Conservation (phyloP, 352 stramenopile species). For the Phytophthora crassamura region DNA sequence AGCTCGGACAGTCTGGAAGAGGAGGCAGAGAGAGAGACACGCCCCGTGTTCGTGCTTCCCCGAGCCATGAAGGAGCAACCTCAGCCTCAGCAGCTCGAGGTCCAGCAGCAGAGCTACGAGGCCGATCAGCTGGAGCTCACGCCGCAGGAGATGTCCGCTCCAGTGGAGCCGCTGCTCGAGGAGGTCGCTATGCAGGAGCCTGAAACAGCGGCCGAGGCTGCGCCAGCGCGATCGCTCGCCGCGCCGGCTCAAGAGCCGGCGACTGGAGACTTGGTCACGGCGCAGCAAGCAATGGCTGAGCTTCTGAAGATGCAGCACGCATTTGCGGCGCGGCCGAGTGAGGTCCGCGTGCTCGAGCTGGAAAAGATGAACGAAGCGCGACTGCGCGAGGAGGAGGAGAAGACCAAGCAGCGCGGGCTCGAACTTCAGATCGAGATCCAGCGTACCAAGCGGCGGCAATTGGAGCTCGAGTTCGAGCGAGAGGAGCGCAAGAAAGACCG, state of each 20-base stretch:
- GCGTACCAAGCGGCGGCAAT: slow-evolving; percentile 31
- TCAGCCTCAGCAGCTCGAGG: too few relatives aligned
- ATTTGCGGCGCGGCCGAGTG: slow-evolving; percentile 11
- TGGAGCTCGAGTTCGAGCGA: slow-evolving; percentile 38
- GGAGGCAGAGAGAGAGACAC: slow-evolving; percentile 2
- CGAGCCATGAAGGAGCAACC: slow-evolving; percentile 13
- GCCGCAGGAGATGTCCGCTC: too few relatives aligned
- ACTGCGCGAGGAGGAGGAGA: slow-evolving; percentile 36
- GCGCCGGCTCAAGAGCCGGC: not conserved
- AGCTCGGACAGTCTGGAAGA: slow-evolving; percentile 12
- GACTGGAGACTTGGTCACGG: slow-evolving; percentile 18
- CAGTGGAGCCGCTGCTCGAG: too few relatives aligned
- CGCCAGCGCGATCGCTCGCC: not conserved
- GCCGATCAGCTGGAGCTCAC: too few relatives aligned
- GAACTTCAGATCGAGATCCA: slow-evolving; percentile 40
- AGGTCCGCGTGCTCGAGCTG: slow-evolving; percentile 20
- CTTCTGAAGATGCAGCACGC: slow-evolving; percentile 33
- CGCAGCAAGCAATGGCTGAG: slow-evolving; percentile 28
- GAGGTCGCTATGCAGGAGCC: slow-evolving; percentile 1
- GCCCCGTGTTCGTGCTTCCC: slow-evolving; percentile 5
- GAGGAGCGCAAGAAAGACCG: slow-evolving; percentile 39
- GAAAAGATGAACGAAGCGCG: slow-evolving; percentile 35
- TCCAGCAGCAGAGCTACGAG: too few relatives aligned
- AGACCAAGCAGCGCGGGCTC: slow-evolving; percentile 33
- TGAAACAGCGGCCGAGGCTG: not conserved